Evolutionary conservation across 202 grass and related monocot species (phyloP), one percentile per base, ranked within the genome.

Genomic region (Carex arenaria): DNA sequence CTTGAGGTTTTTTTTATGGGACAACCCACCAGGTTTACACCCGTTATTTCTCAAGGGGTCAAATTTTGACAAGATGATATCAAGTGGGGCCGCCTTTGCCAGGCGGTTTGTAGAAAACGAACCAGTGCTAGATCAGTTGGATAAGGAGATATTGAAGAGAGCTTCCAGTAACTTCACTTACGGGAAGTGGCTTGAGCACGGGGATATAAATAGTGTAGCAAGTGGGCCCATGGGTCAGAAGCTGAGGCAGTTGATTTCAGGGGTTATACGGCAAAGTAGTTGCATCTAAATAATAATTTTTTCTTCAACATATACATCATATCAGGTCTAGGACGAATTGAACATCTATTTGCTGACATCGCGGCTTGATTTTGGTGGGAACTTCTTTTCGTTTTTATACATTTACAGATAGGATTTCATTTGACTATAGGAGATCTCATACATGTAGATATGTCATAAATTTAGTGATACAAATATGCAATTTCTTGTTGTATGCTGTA

Each of bases 1-100:
- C 54, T 84, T 97, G 5, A 84, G 91, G 4, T 94, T 90, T 80
- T 88, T 97, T 36, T 45, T 97, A 12, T 97, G 94, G 91, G 88
- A 87, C 0, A 32, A 97, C 30, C 90, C 94, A 61, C 91, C 91
- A 55, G 91, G 91, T 2, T 67, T 92, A 26, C 80, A 97, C 0
- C 94, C 94, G 0, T 79, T 92, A 53, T 71, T 86, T 80, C 87
- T 97, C 23, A 83, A 90, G 0, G 79, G 85, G 68, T 86, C 90
- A 3, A 26, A 92, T 43, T 85, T 72, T 19, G 81, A 70, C 26
- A 43, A 59, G 23, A 94, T 97, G 85, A 56, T 83, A 8, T 94
- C 88, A 49, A 92, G 90, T 28, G 68, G 81, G 5, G 88, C 91
- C 0, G 90, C 86, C 49, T 94, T 94, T 57, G 90, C 91, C 10